phyloP scores from a whole-genome alignment of 345 rosid species.

The Ceriops decandra region DNA sequence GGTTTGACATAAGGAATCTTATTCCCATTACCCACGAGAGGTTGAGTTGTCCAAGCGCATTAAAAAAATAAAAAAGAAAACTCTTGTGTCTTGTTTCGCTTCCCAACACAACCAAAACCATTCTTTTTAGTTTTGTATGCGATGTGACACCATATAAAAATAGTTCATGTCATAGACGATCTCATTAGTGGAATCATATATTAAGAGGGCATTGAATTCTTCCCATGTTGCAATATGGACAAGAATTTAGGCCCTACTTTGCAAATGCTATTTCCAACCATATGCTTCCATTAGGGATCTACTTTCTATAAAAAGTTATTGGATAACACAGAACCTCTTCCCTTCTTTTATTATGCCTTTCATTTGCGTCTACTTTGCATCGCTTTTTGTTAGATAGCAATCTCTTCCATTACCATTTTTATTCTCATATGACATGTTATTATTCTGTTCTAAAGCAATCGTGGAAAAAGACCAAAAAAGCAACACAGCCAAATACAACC shows the following conservation, averaged over 20 bases:
- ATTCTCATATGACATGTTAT: slow-evolving; percentile 4
- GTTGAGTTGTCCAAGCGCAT: slow-evolving; percentile 19
- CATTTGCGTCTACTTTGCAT: slow-evolving; percentile 15
- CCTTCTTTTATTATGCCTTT: slow-evolving; percentile 12
- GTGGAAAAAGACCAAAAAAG: slow-evolving; percentile 1
- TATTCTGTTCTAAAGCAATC: not conserved
- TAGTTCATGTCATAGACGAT: not conserved
- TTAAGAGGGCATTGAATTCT: slow-evolving; percentile 13
- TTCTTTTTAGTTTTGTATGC: slow-evolving; percentile 7
- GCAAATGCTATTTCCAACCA: not conserved
- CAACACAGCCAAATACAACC: not conserved
- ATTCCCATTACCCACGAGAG: slow-evolving; percentile 30
- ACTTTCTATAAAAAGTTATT: slow-evolving; percentile 19
- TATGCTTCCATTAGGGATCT: not conserved
- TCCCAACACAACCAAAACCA: slow-evolving; percentile 28
- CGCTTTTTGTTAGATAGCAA: no score
- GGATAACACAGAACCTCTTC: slow-evolving; percentile 15
- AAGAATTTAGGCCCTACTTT: no score
- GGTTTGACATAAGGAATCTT: slow-evolving; percentile 41
- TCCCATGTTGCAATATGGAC: no score
- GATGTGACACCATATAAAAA: not conserved
- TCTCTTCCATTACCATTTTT: not conserved
- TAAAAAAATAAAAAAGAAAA: slow-evolving; percentile 5
- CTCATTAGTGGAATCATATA: slow-evolving; percentile 16
- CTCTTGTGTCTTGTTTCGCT: slow-evolving; percentile 15